phyloP scores from a whole-genome alignment of 768 basidiomycete genomes.

The Boletus vermiculosoides region DNA sequence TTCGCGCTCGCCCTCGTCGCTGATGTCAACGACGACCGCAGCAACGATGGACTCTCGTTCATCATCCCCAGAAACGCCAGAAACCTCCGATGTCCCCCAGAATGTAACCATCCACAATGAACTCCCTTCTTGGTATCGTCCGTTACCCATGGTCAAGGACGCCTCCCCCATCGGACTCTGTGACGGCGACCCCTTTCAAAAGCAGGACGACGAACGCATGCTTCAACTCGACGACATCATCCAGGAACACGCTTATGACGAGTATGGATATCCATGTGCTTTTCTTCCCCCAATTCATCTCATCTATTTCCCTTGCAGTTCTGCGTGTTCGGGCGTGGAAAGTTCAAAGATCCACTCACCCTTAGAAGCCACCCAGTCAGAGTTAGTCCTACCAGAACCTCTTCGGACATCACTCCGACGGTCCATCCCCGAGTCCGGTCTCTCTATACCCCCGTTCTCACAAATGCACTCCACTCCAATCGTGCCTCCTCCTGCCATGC shows the following conservation, averaged over 20 bases:
- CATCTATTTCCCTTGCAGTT: constrained; percentile 11
- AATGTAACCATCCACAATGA: constrained; percentile 50
- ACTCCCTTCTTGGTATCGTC: constrained; percentile 57
- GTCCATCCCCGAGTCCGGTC: constrained; percentile 28
- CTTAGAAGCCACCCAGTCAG: constrained; percentile 37
- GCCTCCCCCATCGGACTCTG: constrained; percentile 40
- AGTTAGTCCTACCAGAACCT: constrained; percentile 29
- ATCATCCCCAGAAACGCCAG: constrained; percentile 70
- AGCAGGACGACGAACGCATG: constrained; percentile 54
- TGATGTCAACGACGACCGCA: constrained; percentile 61
- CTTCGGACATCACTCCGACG: constrained; percentile 35
- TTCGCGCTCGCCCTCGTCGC: constrained; percentile 9
- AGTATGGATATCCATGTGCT: constrained; percentile 46
- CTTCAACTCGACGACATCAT: constrained; percentile 72
- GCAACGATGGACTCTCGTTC: constrained; percentile 60
- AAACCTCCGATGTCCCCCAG: constrained; percentile 54
- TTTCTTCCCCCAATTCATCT: constrained; percentile 2
- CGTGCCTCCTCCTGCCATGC: constrained; percentile 63
- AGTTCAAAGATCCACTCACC: constrained; percentile 10
- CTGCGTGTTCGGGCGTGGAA: constrained; percentile 22
- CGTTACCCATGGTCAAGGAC: constrained; percentile 44
- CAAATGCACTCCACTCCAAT: constrained; percentile 56
- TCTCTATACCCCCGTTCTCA: constrained; percentile 34
- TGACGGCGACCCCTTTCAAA: constrained; percentile 44
- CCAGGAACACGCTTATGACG: constrained; percentile 72